Base-by-base conservation (phyloP, 148 eudicot genomes). In the Spergularia marina region DNA sequence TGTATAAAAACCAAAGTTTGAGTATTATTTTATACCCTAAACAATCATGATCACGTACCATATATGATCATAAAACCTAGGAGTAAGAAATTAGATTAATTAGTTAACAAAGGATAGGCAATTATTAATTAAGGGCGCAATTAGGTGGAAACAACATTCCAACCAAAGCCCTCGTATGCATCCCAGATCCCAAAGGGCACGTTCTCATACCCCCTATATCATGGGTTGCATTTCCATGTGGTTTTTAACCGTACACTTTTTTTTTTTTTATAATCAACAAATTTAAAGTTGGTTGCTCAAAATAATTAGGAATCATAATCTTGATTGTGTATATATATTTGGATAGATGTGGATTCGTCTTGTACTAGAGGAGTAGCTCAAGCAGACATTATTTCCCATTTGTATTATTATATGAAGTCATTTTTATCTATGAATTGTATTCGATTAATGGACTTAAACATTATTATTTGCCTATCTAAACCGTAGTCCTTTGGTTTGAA, bases 111-210 rank as follows among this genome's bases (percentile, higher is more conserved):
- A 25, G 20, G 54, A 61, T 34, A 77, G 55, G 10, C 10, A 44
- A 4, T 44, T 6, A 44, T 44, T 6, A 44, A 44, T 6, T 44
- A 44, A 41, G 34, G 53, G 20, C 6, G 78, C 71, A 80, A 75
- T 18, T 57, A 75, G 60, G 55, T 70, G 79, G 78, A 80, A 80
- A 64, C 82, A 74, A 69, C 82, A 75, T 53, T 75, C 71, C 71
- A 75, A 61, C 65, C 36, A 62, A 47, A 56, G 58, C 76, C 23
- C 65, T 62, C 68, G 49, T 57, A 59, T 67, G 10, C 68, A 63
- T 39, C 41, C 66, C 70, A 68, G 69, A 63, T 39, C 41, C 66
- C 70, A 68, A 74, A 16, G 52, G 75, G 70, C 78, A 80, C 74
- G 82, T 75, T 80, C 72, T 51, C 36, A 30, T 72, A 72, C 72